A percentile compares a stretch with the other conserved stretches of the same genome.
These are phyloP conservation scores for Plantago ovata DNA, from an alignment of 257 asterid genomes.

Conservation along the genomic window DNA sequence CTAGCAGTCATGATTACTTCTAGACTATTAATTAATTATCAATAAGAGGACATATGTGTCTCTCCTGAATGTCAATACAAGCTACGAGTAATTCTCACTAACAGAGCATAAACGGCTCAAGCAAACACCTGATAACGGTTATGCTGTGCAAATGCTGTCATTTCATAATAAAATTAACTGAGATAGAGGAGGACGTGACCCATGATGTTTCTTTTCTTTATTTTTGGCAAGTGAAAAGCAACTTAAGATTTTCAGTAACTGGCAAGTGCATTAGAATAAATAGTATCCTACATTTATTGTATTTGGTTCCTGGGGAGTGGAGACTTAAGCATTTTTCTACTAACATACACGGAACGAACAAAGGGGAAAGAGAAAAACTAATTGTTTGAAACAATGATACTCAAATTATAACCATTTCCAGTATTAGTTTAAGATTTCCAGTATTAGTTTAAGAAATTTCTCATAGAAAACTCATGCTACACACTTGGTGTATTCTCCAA, in stretches of 20 bases:
- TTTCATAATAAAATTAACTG: conserved; percentile 11
- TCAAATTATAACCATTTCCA: conserved; percentile 6
- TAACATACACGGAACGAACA: neutral
- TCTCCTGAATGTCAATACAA: neutral
- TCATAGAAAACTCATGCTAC: conserved; percentile 9
- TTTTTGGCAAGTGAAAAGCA: neutral
- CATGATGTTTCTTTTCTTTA: neutral
- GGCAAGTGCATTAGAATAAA: neutral
- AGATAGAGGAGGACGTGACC: neutral
- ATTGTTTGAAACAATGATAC: neutral
- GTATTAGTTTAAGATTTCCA: neutral
- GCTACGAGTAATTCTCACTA: neutral
- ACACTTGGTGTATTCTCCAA: neutral
- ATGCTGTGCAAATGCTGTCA: conserved; percentile 3
- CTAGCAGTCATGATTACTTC: conserved; percentile 3
- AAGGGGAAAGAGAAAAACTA: too few relatives aligned
- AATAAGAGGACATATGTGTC: neutral
- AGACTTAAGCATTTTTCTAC: neutral
- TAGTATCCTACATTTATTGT: neutral
- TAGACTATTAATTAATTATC: neutral
- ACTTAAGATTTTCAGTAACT: conserved; percentile 6
- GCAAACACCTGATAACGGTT: neutral
- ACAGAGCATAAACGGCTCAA: neutral
- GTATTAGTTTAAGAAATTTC: neutral
- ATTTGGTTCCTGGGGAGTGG: neutral